Evolutionary conservation across 2,329 filamentous ascomycete genomes (phyloP), one percentile per base, ranked within the genome.

Genomic region (Thielaviopsis euricoi): DNA sequence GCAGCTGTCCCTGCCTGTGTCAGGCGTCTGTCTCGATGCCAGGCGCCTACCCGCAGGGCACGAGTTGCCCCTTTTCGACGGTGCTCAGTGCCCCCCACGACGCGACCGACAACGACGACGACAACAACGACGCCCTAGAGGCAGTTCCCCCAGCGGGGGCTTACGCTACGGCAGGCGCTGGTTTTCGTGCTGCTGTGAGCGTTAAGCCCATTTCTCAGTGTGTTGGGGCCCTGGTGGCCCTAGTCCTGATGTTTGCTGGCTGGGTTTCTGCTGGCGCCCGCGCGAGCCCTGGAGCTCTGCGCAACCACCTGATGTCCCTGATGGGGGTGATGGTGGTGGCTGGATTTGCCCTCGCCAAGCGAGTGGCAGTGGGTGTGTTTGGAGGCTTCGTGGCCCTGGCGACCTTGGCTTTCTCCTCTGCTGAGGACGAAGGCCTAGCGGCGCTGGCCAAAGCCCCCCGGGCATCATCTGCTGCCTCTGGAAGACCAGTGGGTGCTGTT

Each of bases 311-410:
- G 7, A 15, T 43, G 6, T 15, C 37, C 37, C 13, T 43, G 37
- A n/a, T 43, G 37, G 37, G 37, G 13, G 37, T n/a, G 13, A 69
- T n/a, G 15, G 37, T 43, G 37, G 37, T 43, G 37, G 37, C 37
- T 10, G 13, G 37, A 15, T 43, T 43, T 43, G 37, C 17, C 29
- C 29, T 33, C 29, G 29, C 29, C 9, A 10, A 10, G 9, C 29
- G 29, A 33, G 29, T 43, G 17, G 37, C 37, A 43, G 37, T 43
- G 37, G 37, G 37, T 43, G 37, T 43, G 13, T 43, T 43, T 15
- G 13, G 15, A 5, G 37, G 37, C 15, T n/a, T 43, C 17, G 13
- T 15, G 17, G 37, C 37, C 37, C 37, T 43, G 37, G 37, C 37
- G 37, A 43, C 37, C 37, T 43, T 43, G 37, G 37, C 37, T 7